Evolutionary conservation across 2,329 filamentous ascomycete species (phyloP).

Genomic region (Chaetothyriales sp.): DNA sequence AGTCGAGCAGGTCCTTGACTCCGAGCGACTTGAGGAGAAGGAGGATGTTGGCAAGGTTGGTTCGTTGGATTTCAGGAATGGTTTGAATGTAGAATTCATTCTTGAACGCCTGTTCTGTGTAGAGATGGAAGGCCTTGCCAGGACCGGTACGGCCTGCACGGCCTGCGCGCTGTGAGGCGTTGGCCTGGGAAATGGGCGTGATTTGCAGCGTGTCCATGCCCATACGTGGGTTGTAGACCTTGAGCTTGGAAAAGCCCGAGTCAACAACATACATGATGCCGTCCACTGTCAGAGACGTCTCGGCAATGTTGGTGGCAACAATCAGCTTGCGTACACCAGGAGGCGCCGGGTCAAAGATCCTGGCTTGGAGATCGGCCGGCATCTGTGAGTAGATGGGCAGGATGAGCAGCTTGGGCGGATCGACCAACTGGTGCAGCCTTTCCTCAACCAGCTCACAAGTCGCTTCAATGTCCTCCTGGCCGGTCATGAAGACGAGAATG

Average conservation of each 20-base stretch:
- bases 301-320: slow-evolving; percentile 89
- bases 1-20: slow-evolving; percentile 82
- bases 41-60: slow-evolving; percentile 72
- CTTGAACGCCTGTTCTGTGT: slow-evolving; percentile 84
- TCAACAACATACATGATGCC: slow-evolving; percentile 95
- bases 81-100: slow-evolving; percentile 95
- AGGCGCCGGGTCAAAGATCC: slow-evolving; percentile 89
- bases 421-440: slow-evolving; percentile 72
- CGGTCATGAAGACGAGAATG: slow-evolving; percentile 98
- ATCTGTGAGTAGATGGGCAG: slow-evolving; percentile 98
- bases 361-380: slow-evolving; percentile 92
- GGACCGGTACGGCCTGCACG: slow-evolving; percentile 88
- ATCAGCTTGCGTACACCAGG: slow-evolving; percentile 77
- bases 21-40: slow-evolving; percentile 77
- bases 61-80: slow-evolving; percentile 93
- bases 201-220: slow-evolving; percentile 98
- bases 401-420: slow-evolving; percentile 86
- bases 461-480: slow-evolving; percentile 93
- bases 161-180: slow-evolving; percentile 82
- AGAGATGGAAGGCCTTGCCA: slow-evolving; percentile 86
- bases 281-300: slow-evolving; percentile 89
- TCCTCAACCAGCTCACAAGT: slow-evolving; percentile 90
- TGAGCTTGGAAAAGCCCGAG: slow-evolving; percentile 88
- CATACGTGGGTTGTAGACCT: slow-evolving; percentile 98
- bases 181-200: slow-evolving; percentile 93